Percentiles rank a stretch among this genome's conserved stretches.
phyloP scores from a whole-genome alignment of 2,329 filamentous ascomycete species.

The Fusarium drepaniforme region DNA sequence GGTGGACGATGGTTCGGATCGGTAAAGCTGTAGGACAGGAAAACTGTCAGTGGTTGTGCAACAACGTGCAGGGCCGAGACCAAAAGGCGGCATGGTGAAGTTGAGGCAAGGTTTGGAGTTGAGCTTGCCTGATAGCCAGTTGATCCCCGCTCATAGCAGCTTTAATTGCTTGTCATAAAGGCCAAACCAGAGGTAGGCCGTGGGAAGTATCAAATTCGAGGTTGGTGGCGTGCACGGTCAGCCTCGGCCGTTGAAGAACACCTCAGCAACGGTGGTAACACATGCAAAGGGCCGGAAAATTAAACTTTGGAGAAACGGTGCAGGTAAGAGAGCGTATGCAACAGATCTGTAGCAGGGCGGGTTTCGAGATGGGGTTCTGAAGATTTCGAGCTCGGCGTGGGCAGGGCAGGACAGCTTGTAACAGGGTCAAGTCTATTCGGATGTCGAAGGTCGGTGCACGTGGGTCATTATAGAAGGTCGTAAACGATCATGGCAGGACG shows the following conservation, averaged over 20 bases:
- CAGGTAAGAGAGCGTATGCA: not conserved
- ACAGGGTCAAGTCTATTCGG: conserved; percentile 37
- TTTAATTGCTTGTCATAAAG: conserved; percentile 44
- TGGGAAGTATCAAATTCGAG: conserved; percentile 30
- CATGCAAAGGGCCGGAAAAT: conserved; percentile 32
- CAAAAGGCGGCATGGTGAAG: conserved; percentile 18
- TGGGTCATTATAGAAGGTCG: conserved; percentile 45
- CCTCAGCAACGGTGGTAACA: conserved; percentile 29
- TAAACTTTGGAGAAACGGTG: conserved; percentile 8
- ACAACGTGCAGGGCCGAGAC: conserved; percentile 19
- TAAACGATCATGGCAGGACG: conserved; percentile 42
- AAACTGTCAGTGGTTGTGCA: conserved; percentile 51
- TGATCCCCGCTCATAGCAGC: conserved; percentile 75
- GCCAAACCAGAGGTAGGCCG: conserved; percentile 32
- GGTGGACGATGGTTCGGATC: conserved; percentile 72
- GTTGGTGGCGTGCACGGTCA: conserved; percentile 38
- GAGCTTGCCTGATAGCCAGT: conserved; percentile 64
- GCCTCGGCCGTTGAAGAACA: conserved; percentile 23
- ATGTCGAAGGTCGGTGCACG: conserved; percentile 39
- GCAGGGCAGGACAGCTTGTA: conserved; percentile 24
- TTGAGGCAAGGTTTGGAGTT: conserved; percentile 16
- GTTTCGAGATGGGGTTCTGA: conserved; percentile 12
- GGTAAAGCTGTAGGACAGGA: conserved; percentile 65
- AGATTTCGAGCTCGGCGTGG: conserved; percentile 31
- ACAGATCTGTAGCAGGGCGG: conserved; percentile 8